A percentile compares a stretch with the other conserved stretches of the same genome.
Conservation (phyloP, 1,284 basidiomycete species). For the Cryptococcus sp. region DNA sequence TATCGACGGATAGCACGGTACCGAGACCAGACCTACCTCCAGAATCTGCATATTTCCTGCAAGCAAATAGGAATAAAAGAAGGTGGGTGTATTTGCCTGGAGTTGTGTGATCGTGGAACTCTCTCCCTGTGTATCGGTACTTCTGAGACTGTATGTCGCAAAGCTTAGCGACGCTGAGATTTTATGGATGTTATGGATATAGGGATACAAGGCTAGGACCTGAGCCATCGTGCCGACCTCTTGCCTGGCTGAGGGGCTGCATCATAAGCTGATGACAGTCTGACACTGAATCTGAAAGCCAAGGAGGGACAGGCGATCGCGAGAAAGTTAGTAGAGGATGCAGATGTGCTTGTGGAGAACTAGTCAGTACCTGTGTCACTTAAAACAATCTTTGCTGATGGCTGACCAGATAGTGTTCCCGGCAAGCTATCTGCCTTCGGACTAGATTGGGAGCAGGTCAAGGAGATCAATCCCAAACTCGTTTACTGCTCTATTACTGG, state of each 20-base stretch:
- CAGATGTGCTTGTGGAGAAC: conserved; percentile 88
- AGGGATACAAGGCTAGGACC: too few species aligned
- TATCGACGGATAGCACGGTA: conserved; percentile 43
- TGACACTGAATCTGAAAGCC: conserved; percentile 80
- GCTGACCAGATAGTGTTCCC: conserved; percentile 28
- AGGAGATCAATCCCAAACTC: conserved; percentile 70
- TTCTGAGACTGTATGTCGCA: too few species aligned
- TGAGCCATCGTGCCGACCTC: too few species aligned
- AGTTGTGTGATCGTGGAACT: too few species aligned
- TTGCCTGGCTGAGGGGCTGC: too few species aligned
- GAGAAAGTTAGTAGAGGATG: conserved; percentile 63
- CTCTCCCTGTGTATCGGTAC: too few species aligned
- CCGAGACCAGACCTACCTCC: conserved; percentile 65
- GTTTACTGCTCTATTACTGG: conserved; percentile 90
- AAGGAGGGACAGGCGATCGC: conserved; percentile 68
- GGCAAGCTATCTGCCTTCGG: conserved; percentile 80
- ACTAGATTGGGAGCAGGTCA: conserved; percentile 79
- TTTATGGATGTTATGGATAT: too few species aligned
- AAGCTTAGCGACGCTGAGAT: too few species aligned
- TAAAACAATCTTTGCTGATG: neutral
- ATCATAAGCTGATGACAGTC: conserved; percentile 32
- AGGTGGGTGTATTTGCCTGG: conserved; percentile 48
- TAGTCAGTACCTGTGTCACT: conserved; percentile 55
- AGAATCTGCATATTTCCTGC: conserved; percentile 90
- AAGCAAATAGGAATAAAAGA: conserved; percentile 82